Conservation (phyloP, 352 stramenopile genomes). For the Pythium rhizo-oryzae region DNA sequence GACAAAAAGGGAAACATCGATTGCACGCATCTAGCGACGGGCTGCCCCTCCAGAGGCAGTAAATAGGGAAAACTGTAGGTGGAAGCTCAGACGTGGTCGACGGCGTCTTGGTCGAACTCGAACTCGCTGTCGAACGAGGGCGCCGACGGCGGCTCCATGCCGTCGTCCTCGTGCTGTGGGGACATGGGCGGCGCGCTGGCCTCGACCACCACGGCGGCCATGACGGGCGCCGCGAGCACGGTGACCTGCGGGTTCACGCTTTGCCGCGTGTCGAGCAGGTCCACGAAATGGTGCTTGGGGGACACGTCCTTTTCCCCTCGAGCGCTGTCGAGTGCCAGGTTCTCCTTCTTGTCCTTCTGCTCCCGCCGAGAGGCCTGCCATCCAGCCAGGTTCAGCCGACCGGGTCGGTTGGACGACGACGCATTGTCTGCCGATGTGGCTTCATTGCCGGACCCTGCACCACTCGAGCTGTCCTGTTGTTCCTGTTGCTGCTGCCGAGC, state of each 20-base stretch:
- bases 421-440: neutral
- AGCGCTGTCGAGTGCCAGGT: conserved; percentile 2
- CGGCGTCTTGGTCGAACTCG: conserved; percentile 12
- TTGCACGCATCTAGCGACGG: too few species aligned
- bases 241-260: conserved; percentile 16
- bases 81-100: conserved; percentile 8
- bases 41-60: neutral
- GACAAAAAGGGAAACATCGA: too few species aligned
- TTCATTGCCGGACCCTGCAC: neutral
- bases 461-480: neutral
- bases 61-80: neutral
- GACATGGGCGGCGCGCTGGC: conserved; percentile 26
- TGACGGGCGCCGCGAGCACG: conserved; percentile 12
- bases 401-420: neutral
- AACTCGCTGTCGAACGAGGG: conserved; percentile 27
- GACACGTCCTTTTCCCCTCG: conserved; percentile 7
- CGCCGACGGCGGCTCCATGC: conserved; percentile 20
- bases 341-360: conserved; percentile 19
- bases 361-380: conserved; percentile 19
- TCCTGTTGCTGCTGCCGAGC: too few species aligned
- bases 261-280: conserved; percentile 10
- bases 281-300: conserved; percentile 26
- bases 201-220: conserved; percentile 6
- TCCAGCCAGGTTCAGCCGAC: conserved; percentile 17
- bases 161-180: conserved; percentile 2